Evolutionary conservation across 2,329 filamentous ascomycete genomes (phyloP), one percentile per base, ranked within the genome.

Genomic region (Hypoxylon sp.): DNA sequence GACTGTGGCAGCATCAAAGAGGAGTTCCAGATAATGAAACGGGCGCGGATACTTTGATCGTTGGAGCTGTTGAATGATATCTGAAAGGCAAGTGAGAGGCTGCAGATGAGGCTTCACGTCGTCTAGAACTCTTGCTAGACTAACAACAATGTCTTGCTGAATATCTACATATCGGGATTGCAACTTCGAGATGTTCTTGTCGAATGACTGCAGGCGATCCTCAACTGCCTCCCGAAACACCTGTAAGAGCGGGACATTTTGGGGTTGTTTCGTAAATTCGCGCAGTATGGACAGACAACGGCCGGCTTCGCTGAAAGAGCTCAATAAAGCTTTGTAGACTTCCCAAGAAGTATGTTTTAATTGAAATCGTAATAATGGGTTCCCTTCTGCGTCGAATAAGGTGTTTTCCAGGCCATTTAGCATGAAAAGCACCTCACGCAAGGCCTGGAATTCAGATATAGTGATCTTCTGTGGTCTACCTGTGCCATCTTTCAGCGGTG

Each of bases 391-490:
- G 62, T 81, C 82, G 74, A 95, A 97, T 0, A 97, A 77, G 1
- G 89, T 91, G 2, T 92, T 95, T 5, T 90, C 87, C 3, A 96
- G 82, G 0, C 95, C 95, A 60, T 89, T 88, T 0, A 98, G 85
- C 93, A 98, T 97, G 74, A 93, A 95, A 0, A 98, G 83, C 0
- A 89, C 88, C 76, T 98, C 94, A 53, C 94, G 89, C 27, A 95
- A 82, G 10, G 90, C 83, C 70, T 95, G 90, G 1, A 92, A 82
- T 77, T 97, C 95, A 0, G 91, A 88, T 5, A 95, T 82, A 1
- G 80, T 74, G 0, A 82, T 78, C 63, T 85, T 85, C 33, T 79
- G 79, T 0, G 79, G 68, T 35, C 74, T 76, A 0, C 77, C 79
- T 8, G 74, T 67, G 2, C 76, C 55, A 20, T 83, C 81, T 56